These are phyloP conservation scores for Phragmites australis DNA, from an alignment of 176 grass and related monocot genomes.

Conservation along the genomic window DNA sequence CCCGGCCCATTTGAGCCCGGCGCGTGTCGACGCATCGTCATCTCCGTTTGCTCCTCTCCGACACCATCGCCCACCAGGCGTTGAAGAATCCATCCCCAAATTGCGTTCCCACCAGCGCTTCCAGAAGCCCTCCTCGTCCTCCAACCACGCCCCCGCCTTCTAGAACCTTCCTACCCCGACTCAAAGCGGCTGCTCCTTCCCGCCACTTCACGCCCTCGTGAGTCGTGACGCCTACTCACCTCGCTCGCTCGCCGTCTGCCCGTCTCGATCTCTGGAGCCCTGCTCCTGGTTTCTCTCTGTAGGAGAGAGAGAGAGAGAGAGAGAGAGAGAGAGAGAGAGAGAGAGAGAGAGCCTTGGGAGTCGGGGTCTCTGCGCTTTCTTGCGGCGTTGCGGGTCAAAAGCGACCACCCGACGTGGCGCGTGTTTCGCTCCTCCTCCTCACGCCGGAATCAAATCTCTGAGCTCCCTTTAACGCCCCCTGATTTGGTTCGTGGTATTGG, in stretches of 20 bases:
- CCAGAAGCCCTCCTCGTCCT: constrained; percentile 11
- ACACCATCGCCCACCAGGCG: neutral
- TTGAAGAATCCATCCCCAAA: neutral
- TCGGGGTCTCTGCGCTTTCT: neutral
- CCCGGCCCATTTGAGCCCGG: neutral
- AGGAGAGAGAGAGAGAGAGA: neutral
- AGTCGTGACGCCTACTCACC: too few relatives aligned
- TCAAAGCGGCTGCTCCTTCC: neutral
- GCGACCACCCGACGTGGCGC: neutral
- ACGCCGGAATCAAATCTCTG: constrained; percentile 14
- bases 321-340: neutral
- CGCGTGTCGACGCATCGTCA: neutral
- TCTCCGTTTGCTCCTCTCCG: neutral
- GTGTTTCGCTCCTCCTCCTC: neutral
- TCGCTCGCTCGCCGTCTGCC: neutral
- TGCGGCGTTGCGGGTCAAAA: constrained; percentile 4
- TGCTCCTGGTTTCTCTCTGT: neutral
- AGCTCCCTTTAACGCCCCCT: neutral
- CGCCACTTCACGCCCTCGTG: neutral
- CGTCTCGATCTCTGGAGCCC: neutral
- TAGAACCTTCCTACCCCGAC: constrained; percentile 44
- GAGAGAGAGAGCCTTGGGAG: too few relatives aligned
- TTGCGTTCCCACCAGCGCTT: constrained; percentile 32
- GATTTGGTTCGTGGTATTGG: constrained; percentile 4
- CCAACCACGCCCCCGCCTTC: constrained; percentile 16